Percentiles rank a stretch among this genome's conserved stretches.
Evolutionary conservation across 2,329 filamentous ascomycete genomes (phyloP).

Genomic region (Penicillium brevicompactum): DNA sequence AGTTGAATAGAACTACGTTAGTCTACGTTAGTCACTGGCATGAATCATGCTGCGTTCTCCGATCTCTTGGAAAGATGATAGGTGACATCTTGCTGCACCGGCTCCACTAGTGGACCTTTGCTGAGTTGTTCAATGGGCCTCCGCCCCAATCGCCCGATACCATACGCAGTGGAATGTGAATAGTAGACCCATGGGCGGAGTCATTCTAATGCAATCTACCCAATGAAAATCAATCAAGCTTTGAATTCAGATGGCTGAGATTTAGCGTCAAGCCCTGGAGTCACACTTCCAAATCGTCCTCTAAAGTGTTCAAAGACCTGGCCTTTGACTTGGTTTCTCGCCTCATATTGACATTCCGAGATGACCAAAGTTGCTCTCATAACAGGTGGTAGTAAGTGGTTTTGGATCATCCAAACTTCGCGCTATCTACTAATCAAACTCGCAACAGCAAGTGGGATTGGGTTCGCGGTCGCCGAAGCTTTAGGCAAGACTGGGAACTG

Average conservation of each 20-base stretch:
- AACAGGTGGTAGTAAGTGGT: conserved; percentile 13
- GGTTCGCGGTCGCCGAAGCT: conserved; percentile 44
- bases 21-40: background rate
- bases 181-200: background rate
- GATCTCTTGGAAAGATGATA: background rate
- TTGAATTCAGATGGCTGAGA: background rate
- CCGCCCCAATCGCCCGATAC: background rate
- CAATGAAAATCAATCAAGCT: background rate
- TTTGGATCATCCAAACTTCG: background rate
- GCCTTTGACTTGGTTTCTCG: background rate
- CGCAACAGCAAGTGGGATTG: conserved; percentile 45
- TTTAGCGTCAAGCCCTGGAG: background rate
- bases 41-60: background rate
- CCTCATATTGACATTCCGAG: background rate
- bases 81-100: background rate
- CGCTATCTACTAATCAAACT: background rate
- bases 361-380: conserved; percentile 11
- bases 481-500: conserved; percentile 40
- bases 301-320: too few species aligned
- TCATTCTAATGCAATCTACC: background rate
- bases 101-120: background rate
- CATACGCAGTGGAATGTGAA: background rate
- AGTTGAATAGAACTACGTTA: background rate
- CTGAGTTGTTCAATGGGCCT: background rate
- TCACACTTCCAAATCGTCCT: too few species aligned